Conservation (phyloP, 495 filamentous ascomycete genomes). For the Hyaloscypha hepaticicola region DNA sequence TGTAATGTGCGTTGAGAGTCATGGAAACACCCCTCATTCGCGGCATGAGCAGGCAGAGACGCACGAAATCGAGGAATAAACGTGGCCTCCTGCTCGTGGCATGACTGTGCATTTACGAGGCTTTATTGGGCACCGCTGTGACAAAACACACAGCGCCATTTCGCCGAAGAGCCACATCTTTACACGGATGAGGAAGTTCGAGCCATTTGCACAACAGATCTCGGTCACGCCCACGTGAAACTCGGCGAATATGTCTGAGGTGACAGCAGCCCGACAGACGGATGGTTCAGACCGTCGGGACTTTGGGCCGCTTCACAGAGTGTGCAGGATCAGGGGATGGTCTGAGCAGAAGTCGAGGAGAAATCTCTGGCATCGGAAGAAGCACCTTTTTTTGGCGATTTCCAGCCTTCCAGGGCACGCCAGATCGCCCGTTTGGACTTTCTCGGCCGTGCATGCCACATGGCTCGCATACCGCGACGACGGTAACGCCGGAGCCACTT, state of each 20-base stretch:
- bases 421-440: not conserved
- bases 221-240: constrained; percentile 2
- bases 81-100: not conserved
- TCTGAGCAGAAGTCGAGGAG: not conserved
- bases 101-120: not conserved
- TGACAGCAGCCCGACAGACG: constrained; percentile 1
- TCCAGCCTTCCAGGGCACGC: not conserved
- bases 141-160: not conserved
- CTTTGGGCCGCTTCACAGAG: constrained; percentile 2
- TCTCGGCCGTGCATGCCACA: constrained; percentile 2
- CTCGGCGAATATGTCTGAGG: constrained; percentile 3
- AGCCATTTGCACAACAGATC: constrained; percentile 9
- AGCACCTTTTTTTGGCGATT: not conserved
- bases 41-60: not conserved
- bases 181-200: too few species aligned
- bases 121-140: not conserved
- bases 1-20: not conserved
- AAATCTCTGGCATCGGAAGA: not conserved
- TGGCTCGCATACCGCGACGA: not conserved
- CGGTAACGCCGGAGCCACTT: constrained; percentile 8
- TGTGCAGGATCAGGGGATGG: constrained; percentile 7
- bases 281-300: constrained; percentile 1
- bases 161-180: too few species aligned
- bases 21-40: not conserved
- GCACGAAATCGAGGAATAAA: not conserved